phyloP scores from a whole-genome alignment of 805 yeast species.

The Yarrowia sp. region DNA sequence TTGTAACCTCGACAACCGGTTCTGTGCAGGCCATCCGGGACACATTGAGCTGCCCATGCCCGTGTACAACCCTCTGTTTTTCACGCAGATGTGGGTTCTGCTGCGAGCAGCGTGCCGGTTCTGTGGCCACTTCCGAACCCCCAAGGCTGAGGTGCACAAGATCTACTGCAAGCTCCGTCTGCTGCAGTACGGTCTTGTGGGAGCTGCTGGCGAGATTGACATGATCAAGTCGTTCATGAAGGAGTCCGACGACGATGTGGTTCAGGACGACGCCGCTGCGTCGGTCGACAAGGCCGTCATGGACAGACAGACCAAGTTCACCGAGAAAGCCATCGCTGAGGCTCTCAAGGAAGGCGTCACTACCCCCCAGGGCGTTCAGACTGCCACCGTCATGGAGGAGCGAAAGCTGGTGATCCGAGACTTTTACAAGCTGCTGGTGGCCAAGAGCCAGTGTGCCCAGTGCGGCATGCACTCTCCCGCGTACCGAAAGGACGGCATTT shows the following conservation, averaged over 20 bases:
- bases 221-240: conserved; percentile 61
- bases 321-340: conserved; percentile 68
- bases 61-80: conserved; percentile 92
- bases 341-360: conserved; percentile 82
- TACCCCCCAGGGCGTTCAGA: conserved; percentile 68
- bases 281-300: conserved; percentile 51
- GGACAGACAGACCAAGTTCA: conserved; percentile 70
- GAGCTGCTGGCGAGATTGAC: conserved; percentile 79
- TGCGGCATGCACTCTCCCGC: conserved; percentile 96
- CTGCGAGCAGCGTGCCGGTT: conserved; percentile 85
- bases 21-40: conserved; percentile 98
- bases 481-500: conserved; percentile 92
- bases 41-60: conserved; percentile 97
- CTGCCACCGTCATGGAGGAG: conserved; percentile 87
- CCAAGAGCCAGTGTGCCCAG: conserved; percentile 90
- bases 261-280: conserved; percentile 50
- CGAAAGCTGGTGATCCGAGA: conserved; percentile 69
- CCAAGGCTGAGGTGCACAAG: conserved; percentile 71
- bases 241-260: conserved; percentile 55
- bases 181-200: conserved; percentile 85
- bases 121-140: conserved; percentile 85
- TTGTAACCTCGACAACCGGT: conserved; percentile 92
- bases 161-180: conserved; percentile 78
- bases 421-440: conserved; percentile 72
- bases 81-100: conserved; percentile 85